phyloP scores from a whole-genome alignment of 148 eudicot species.

The Camellia japonica region DNA sequence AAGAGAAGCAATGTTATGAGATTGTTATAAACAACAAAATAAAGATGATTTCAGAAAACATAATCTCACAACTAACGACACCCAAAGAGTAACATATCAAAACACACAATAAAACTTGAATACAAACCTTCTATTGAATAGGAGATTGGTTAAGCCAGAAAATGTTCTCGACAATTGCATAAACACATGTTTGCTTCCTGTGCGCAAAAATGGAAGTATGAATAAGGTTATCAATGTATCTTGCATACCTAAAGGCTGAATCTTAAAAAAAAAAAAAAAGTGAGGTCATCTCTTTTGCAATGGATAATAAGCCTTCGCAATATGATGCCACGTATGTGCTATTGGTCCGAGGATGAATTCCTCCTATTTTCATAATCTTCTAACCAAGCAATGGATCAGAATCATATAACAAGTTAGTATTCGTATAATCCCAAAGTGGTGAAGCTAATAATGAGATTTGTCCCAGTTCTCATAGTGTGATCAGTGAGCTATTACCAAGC shows the following conservation, averaged over 20 bases:
- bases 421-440: background rate
- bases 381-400: background rate
- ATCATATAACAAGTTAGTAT: background rate
- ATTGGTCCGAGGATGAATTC: background rate
- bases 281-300: background rate
- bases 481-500: background rate
- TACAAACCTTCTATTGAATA: slow-evolving; percentile 68
- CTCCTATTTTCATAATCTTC: background rate
- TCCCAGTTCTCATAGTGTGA: background rate
- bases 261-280: too few relatives aligned
- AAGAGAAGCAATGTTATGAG: background rate
- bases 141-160: slow-evolving; percentile 58
- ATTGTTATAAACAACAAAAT: background rate
- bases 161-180: slow-evolving; percentile 63
- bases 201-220: background rate
- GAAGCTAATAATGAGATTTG: background rate
- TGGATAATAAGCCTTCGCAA: background rate
- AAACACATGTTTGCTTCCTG: slow-evolving; percentile 56
- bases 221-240: background rate
- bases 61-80: background rate
- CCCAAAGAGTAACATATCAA: background rate
- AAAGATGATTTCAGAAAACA: background rate
- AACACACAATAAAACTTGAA: background rate
- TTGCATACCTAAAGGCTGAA: background rate
- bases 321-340: background rate